Evolutionary conservation across 2,329 filamentous ascomycete species (phyloP).

Genomic region (Talaromyces rugulosus): DNA sequence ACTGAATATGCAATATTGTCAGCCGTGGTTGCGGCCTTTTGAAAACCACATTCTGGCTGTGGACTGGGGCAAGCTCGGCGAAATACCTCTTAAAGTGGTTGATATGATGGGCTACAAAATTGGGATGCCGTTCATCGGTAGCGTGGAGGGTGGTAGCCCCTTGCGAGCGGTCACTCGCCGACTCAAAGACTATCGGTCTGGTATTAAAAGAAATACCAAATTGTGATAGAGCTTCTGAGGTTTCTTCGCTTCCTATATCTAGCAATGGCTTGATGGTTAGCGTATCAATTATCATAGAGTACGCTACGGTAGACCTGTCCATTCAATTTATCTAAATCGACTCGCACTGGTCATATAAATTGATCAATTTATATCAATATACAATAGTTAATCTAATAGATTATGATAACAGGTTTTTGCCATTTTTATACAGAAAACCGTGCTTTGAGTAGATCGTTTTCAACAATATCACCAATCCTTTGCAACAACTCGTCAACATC

Average conservation of each 20-base stretch:
- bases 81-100: neutral
- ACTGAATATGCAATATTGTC: neutral
- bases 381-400: too few relatives aligned
- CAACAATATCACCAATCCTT: slow-evolving; percentile 17
- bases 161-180: neutral
- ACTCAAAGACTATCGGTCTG: neutral
- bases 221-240: neutral
- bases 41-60: neutral
- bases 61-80: neutral
- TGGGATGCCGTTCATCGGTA: neutral
- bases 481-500: slow-evolving; percentile 15
- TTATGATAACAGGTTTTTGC: too few relatives aligned
- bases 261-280: too few relatives aligned
- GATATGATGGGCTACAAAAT: slow-evolving; percentile 6
- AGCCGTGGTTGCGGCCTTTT: neutral
- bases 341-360: too few relatives aligned
- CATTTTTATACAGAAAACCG: slow-evolving; percentile 7
- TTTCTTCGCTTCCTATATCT: neutral
- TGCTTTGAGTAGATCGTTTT: slow-evolving; percentile 16
- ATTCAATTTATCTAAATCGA: too few relatives aligned
- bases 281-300: too few relatives aligned
- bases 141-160: neutral
- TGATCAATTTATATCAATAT: too few relatives aligned
- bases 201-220: neutral
- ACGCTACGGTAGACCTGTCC: too few relatives aligned